Evolutionary conservation across 2,329 filamentous ascomycete genomes (phyloP).

Genomic region (Botrytis byssoidea): DNA sequence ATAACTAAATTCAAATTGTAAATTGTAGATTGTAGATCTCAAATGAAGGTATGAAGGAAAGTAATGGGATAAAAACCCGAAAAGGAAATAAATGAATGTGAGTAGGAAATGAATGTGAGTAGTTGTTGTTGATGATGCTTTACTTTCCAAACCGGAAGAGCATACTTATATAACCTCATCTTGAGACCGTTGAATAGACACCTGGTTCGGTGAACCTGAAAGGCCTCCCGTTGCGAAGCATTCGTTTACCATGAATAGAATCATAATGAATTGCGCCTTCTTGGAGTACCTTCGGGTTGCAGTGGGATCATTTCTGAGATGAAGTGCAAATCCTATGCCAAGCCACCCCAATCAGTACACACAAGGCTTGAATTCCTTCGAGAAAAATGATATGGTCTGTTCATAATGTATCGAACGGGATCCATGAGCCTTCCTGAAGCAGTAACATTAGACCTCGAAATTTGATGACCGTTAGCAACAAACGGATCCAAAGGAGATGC

Average conservation of each 20-base stretch:
- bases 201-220: background rate
- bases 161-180: conserved; percentile 18
- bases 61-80: conserved; percentile 20
- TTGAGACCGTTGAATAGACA: background rate
- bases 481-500: background rate
- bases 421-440: background rate
- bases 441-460: background rate
- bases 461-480: background rate
- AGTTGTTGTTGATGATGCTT: conserved; percentile 18
- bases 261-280: conserved; percentile 12
- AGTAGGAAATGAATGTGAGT: conserved; percentile 20
- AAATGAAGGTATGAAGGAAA: conserved; percentile 20
- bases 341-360: background rate
- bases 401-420: background rate
- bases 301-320: conserved; percentile 14
- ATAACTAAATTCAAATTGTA: background rate
- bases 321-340: conserved; percentile 17
- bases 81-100: conserved; percentile 19
- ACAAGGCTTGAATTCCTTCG: conserved; percentile 7
- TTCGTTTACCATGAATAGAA: conserved; percentile 15
- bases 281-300: background rate
- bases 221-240: background rate
- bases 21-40: background rate
- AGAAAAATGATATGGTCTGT: background rate
- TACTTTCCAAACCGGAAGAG: background rate